Evolutionary conservation across 2,329 filamentous ascomycete species (phyloP).

Genomic region (Alternaria sp.): DNA sequence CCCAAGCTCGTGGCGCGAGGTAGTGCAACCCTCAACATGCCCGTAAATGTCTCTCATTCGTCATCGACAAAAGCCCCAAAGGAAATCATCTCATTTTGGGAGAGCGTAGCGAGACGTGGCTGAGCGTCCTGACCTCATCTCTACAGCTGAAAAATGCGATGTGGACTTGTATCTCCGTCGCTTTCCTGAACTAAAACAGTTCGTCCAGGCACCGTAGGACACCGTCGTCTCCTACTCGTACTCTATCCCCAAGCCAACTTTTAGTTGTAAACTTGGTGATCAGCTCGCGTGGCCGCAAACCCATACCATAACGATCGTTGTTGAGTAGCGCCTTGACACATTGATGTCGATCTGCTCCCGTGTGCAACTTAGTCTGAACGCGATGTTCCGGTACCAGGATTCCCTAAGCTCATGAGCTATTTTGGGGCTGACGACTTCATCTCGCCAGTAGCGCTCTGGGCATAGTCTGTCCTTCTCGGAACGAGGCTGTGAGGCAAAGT

Average conservation of each 20-base stretch:
- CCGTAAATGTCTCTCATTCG: neutral
- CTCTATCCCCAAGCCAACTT: neutral
- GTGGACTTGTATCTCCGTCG: neutral
- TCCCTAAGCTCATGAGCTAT: neutral
- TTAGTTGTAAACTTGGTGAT: neutral
- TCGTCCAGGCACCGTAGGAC: neutral
- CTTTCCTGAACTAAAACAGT: neutral
- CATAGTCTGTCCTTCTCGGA: neutral
- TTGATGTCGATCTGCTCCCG: neutral
- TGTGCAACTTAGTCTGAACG: neutral
- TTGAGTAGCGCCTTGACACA: neutral
- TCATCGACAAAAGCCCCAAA: neutral
- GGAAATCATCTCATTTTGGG: neutral
- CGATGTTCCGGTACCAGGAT: neutral
- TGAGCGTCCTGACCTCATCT: neutral
- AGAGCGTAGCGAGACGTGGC: too few species aligned
- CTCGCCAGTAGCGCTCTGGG: slow-evolving; percentile 3
- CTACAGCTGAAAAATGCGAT: neutral
- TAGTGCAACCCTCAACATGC: neutral
- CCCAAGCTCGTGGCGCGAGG: neutral
- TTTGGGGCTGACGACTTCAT: neutral
- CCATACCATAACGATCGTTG: neutral
- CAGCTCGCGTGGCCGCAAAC: neutral
- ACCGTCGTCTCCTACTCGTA: neutral
- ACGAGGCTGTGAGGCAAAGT: neutral